Evolutionary conservation across 768 basidiomycete species (phyloP), one percentile per base, ranked within the genome.

Genomic region (Favolaschia claudopus): DNA sequence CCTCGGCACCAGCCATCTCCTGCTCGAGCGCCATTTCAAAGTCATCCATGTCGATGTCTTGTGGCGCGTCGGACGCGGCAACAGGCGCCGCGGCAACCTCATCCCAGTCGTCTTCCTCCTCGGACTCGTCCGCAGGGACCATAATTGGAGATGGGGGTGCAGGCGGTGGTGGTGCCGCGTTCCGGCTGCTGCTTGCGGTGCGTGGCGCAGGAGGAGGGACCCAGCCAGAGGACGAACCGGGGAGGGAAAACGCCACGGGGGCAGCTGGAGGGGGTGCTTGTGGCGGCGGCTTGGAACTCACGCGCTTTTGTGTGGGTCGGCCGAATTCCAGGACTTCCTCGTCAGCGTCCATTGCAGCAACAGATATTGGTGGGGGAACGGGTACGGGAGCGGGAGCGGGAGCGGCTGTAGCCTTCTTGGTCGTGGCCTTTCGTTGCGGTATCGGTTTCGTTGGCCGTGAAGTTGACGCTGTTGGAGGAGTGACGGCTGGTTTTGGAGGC

Each of bases 61-160:
- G 66, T 63, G 52, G 63, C 32, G 54, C 66, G 17, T 62, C 70
- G n/a, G 56, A 68, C 22, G 54, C 55, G 24, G 36, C 3, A 32
- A 15, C 63, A 63, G n/a, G 47, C 46, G 22, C 55, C 15, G 49
- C 19, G n/a, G 60, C 14, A 19, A 85, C 79, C 39, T 76, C 72
- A 54, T 86, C 84, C 86, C 85, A 88, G 17, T 82, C 83, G 19
- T 76, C 86, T 5, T 81, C 80, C 17, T 75, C 72, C 47, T 72
- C 73, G 14, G 72, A 72, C 1, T 55, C 46, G 45, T 63, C 37
- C 17, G 65, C 55, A 19, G 67, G 46, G 32, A 62, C 34, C 37
- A n/a, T n/a, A n/a, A n/a, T n/a, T n/a, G n/a, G 68, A 63, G 12
- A 42, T 54, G 24, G 20, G 40, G 52, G 58, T 6, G 66, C 73